Evolutionary conservation across 805 yeast species (phyloP), one percentile per base, ranked within the genome.

Genomic region (Cyberlindnera lachancei): DNA sequence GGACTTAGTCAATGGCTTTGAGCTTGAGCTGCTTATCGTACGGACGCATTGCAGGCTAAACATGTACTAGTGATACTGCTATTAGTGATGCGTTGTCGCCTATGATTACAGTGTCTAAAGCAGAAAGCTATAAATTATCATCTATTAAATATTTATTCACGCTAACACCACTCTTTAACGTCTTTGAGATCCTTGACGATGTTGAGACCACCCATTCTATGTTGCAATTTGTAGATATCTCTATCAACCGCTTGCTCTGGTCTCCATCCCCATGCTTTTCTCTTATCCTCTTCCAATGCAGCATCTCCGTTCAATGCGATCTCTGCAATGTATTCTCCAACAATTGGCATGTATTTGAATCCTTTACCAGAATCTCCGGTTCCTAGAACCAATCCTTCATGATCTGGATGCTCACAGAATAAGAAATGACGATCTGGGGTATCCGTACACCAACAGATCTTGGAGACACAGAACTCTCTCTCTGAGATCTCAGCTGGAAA

Each of bases 341-440:
- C 44, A 15, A 42, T 43, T 6, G 64, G 64, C 60, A 59, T 53
- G 36, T 48, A 48, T 44, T 56, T 59, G 49, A 56, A 59, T 0
- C 62, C 61, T 27, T 55, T 52, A 1, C 64, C 63, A 6, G 63
- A 56, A 25, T 58, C 64, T 27, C 64, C 64, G 21, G 64, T 53
- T 11, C 55, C 61, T 14, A 59, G 29, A 19, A 55, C 34, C 24
- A 58, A 30, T 0, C 48, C 46, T 21, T 38, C 33, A 16, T 45
- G 48, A 3, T 51, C 44, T 18, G 61, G 61, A 30, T 55, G 59
- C 7, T 47, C 46, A 25, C 54, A 45, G 23, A 57, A 42, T 12
- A 57, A 39, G 37, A 56, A 55, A 28, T 52, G 45, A 23, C 62
- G 46, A 27, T 57, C 61, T 7, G 55, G 50, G 3, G 63, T 52